phyloP scores from a whole-genome alignment of 2,329 filamentous ascomycete genomes.

The Blastomyces gilchristii region DNA sequence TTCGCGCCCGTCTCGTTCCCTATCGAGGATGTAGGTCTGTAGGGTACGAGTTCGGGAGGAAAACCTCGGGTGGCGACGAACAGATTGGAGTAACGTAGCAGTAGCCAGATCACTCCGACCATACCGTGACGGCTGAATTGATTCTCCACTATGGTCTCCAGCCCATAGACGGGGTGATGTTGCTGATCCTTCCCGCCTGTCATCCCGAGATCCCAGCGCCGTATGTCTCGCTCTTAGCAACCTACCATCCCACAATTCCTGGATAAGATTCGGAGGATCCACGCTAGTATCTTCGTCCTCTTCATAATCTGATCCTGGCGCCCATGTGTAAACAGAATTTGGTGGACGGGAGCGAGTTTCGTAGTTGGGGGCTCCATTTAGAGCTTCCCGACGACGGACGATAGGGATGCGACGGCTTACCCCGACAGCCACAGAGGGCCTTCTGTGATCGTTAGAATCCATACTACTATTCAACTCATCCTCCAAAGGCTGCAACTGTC shows the following conservation, averaged over 20 bases:
- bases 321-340: slow-evolving; percentile 52
- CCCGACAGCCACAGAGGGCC: slow-evolving; percentile 24
- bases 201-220: slow-evolving; percentile 16
- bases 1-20: slow-evolving; percentile 21
- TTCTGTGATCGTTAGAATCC: slow-evolving; percentile 27
- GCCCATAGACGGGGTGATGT: slow-evolving; percentile 17
- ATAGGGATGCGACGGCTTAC: slow-evolving; percentile 37
- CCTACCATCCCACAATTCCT: slow-evolving; percentile 23
- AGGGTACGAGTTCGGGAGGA: slow-evolving; percentile 29
- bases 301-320: slow-evolving; percentile 36
- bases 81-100: slow-evolving; percentile 32
- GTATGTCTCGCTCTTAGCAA: slow-evolving; percentile 15
- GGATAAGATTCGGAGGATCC: slow-evolving; percentile 21
- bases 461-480: slow-evolving; percentile 26
- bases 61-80: slow-evolving; percentile 31
- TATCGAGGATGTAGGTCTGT: slow-evolving; percentile 33
- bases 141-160: slow-evolving; percentile 14
- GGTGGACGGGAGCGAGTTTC: slow-evolving; percentile 44
- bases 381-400: slow-evolving; percentile 33
- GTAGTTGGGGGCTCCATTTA: slow-evolving; percentile 42
- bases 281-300: slow-evolving; percentile 20
- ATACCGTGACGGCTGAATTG: slow-evolving; percentile 12
- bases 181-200: slow-evolving; percentile 21
- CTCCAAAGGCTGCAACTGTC: slow-evolving; percentile 20
- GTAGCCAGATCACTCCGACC: slow-evolving; percentile 23